Base-by-base conservation (phyloP, 306 rosid genomes). In the Calophaca sinica region DNA sequence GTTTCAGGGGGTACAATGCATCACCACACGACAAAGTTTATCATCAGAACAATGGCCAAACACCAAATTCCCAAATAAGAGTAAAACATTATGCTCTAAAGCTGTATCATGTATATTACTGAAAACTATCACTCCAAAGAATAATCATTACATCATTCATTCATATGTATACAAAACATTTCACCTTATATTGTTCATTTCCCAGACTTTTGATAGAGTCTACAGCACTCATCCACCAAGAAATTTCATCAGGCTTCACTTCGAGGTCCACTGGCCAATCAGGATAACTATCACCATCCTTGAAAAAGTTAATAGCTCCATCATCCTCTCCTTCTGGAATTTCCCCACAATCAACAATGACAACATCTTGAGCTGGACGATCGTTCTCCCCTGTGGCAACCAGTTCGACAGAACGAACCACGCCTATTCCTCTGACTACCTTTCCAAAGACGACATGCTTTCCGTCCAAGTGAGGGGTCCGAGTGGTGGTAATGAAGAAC, bases 211-310 rank as follows among this genome's bases (percentile, higher is more conserved):
- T 91, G 67, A 91, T 81, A 35, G 76, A 50, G 13, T 89, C 88
- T 3, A 85, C 93, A 68, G 93, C 88, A 46, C 58, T 80, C 41
- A 74, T 86, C 97, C 97, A 91, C 97, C 97, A 91, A 28, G 87
- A 73, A 66, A 89, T 75, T 15, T 85, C 90, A 12, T 82, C 87
- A 0, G 87, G 84, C 35, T 85, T 86, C 29, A 49, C 63, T 14
- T 85, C 88, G 44, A 91, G 90, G 68, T 91, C 97, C 29, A 81
- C 80, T 0, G 96, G 91, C 93, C 96, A 91, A 79, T 89, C 97
- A 32, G 93, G 85, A 79, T 61, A 85, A 41, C 78, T 59, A 81
- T 91, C 97, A 57, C 96, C 91, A 29, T 91, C 97, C 32, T 85
- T 85, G 52, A 89, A 89, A 63, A 91, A 87, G 81, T 91, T 88